Base-by-base conservation (phyloP, 2,329 filamentous ascomycete genomes). In the Pestalotiopsis sp. region DNA sequence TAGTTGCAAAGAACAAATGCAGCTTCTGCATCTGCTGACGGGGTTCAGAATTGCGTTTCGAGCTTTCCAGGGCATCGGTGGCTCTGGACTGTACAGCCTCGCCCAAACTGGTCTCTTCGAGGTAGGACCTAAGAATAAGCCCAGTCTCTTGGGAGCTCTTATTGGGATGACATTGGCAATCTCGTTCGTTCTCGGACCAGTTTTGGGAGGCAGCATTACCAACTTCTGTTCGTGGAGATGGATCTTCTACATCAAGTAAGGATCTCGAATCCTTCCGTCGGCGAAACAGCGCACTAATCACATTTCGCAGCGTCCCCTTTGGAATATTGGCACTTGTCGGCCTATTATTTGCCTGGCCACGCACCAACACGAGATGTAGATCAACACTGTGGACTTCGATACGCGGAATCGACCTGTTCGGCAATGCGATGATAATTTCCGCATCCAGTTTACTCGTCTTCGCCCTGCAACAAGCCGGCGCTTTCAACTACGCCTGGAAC, bases 201-300 rank as follows among this genome's bases (percentile, higher is more conserved):
- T 90, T 2, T 77, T 90, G 3, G 89, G 88, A 4, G 89, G 88
- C 2, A 79, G 83, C 3, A 85, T 91, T 25, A 84, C 86, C 1
- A 81, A 85, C n/a, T 78, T 82, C 2, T 82, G 83, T 20, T 82
- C 81, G 58, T 91, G 89, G 89, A 81, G 85, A 65, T 89, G 87
- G 81, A 82, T 90, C 52, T 90, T 90, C 75, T 86, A 87, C 76
- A 85, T 90, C 75, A 91, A 91, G 87, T 89, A 78, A 60, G 83
- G 68, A 0, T 58, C 17, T 69, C 64, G n/a, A 36, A 11, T 6
- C 23, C 5, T 31, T 38, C 58, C 20, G 64, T 25, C 66, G n/a
- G 13, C 9, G 27, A 31, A 27, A 1, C 7, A 36, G 11, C 17
- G 9, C n/a, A 11, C 68, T 76, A 67, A 75, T 70, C 20, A 38